Conservation (phyloP, 2,329 filamentous ascomycete species). For the Myriosclerotinia scirpicola region DNA sequence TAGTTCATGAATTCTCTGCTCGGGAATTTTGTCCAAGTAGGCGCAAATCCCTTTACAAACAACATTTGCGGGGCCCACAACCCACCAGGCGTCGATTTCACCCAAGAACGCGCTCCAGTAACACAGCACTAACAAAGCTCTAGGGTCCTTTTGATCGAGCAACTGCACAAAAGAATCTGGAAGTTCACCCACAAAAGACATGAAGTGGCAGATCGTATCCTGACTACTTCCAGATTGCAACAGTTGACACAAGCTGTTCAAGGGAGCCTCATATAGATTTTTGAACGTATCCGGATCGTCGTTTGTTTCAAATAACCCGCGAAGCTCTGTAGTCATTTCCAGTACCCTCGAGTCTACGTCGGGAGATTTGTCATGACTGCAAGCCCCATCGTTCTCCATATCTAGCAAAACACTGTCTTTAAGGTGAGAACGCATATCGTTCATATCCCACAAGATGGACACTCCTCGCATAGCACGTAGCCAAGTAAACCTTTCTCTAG, state of each 20-base stretch:
- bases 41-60: slow-evolving; percentile 19
- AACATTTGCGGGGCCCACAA: slow-evolving; percentile 11
- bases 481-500: not conserved
- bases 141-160: slow-evolving; percentile 12
- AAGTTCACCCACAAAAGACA: slow-evolving; percentile 21
- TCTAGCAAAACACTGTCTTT: not conserved
- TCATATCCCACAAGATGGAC: not conserved
- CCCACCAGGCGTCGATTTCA: slow-evolving; percentile 22
- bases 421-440: not conserved
- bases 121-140: slow-evolving; percentile 20
- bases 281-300: not conserved
- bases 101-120: slow-evolving; percentile 23
- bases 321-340: not conserved
- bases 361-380: not conserved
- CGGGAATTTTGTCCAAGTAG: slow-evolving; percentile 1
- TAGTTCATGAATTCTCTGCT: not conserved
- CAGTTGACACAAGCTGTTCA: slow-evolving; percentile 9
- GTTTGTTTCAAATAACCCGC: not conserved
- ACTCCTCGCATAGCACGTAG: slow-evolving; percentile 15
- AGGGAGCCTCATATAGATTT: not conserved
- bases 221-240: not conserved
- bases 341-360: not conserved
- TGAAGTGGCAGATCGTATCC: slow-evolving; percentile 12
- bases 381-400: not conserved
- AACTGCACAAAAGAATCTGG: slow-evolving; percentile 5